Evolutionary conservation across 2,329 filamentous ascomycete genomes (phyloP).

Genomic region (Fonsecaea erecta): DNA sequence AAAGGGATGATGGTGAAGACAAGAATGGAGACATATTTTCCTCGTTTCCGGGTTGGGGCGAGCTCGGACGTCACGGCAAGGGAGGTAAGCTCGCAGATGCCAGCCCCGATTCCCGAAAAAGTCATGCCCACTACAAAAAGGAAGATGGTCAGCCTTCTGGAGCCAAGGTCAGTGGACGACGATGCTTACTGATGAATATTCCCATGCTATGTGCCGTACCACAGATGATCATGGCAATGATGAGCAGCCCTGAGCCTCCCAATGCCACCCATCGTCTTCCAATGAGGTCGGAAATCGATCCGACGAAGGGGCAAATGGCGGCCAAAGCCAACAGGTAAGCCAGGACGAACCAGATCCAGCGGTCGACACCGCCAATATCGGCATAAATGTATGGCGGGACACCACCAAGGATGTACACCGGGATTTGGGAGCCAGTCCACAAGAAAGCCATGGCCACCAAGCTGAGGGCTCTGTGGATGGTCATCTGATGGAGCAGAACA

Average conservation of each 20-base stretch:
- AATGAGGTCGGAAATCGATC: constrained; percentile 66
- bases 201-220: constrained; percentile 65
- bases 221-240: constrained; percentile 64
- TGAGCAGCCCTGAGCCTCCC: constrained; percentile 58
- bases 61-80: constrained; percentile 71
- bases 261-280: constrained; percentile 66
- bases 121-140: constrained; percentile 55
- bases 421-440: constrained; percentile 66
- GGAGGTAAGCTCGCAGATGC: constrained; percentile 70
- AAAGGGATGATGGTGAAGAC: constrained; percentile 68
- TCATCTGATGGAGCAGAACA: constrained; percentile 46
- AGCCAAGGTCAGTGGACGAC: constrained; percentile 7
- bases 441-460: constrained; percentile 64
- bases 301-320: constrained; percentile 67
- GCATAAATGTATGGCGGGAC: constrained; percentile 62
- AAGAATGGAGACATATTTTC: constrained; percentile 64
- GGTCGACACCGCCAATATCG: constrained; percentile 64
- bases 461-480: constrained; percentile 48
- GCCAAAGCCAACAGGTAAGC: constrained; percentile 61
- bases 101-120: constrained; percentile 67
- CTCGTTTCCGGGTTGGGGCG: constrained; percentile 67
- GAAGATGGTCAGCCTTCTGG: constrained; percentile 7
- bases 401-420: constrained; percentile 59
- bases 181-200: constrained; percentile 60
- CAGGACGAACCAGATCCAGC: constrained; percentile 66